Conservation (phyloP, 257 asterid species). For the Rauvolfia tetraphylla region DNA sequence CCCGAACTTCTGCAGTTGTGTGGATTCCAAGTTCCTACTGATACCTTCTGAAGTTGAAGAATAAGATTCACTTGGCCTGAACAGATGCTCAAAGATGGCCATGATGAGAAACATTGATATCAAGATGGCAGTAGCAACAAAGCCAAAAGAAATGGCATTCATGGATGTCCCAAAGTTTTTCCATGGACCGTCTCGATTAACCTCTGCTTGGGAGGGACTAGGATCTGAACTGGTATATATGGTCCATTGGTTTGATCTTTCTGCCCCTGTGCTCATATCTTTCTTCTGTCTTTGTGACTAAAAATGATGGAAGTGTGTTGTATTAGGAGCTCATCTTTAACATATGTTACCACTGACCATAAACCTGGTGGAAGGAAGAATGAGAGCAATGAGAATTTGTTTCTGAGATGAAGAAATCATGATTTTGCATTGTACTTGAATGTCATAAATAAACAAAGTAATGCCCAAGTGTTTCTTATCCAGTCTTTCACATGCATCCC, state of each 20-base stretch:
- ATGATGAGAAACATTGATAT: conserved; percentile 77
- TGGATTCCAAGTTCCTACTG: conserved; percentile 20
- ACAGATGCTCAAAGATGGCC: conserved; percentile 81
- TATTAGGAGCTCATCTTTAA: conserved; percentile 5
- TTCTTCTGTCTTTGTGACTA: neutral
- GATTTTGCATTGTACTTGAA: neutral
- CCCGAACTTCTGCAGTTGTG: conserved; percentile 31
- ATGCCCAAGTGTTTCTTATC: neutral
- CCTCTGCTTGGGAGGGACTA: conserved; percentile 43
- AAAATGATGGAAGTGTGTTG: neutral
- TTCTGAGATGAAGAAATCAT: neutral
- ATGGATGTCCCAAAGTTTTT: conserved; percentile 67
- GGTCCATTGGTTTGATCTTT: conserved; percentile 57
- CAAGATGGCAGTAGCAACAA: conserved; percentile 82
- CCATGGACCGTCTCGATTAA: conserved; percentile 44
- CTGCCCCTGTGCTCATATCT: conserved; percentile 50
- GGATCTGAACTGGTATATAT: conserved; percentile 39
- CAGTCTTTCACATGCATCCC: neutral
- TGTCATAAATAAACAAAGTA: neutral
- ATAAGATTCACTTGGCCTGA: conserved; percentile 37
- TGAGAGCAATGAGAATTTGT: neutral
- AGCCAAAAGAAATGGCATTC: conserved; percentile 80
- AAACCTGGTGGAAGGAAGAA: conserved; percentile 3
- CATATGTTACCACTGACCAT: neutral
- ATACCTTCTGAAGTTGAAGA: conserved; percentile 29